Evolutionary conservation across 2,329 filamentous ascomycete genomes (phyloP).

Genomic region (Westerdykella ornata): DNA sequence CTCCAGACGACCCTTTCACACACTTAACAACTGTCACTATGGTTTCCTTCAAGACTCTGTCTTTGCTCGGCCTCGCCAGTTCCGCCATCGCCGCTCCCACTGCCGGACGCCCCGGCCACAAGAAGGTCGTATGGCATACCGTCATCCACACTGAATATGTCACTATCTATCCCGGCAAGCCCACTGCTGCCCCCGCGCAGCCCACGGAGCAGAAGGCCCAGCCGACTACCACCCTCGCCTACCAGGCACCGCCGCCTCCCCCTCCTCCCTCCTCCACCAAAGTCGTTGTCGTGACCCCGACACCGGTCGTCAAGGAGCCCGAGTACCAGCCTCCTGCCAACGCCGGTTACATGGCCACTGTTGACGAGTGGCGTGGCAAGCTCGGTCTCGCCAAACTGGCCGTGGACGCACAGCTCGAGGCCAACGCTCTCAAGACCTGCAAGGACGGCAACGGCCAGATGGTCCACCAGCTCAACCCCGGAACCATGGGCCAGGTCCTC

Average conservation of each 20-base stretch:
- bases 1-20: constrained; percentile 3
- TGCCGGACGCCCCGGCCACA: constrained; percentile 5
- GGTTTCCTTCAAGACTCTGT: constrained; percentile 20
- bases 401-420: constrained; percentile 17
- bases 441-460: constrained; percentile 23
- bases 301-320: not conserved
- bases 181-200: not conserved
- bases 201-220: not conserved
- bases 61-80: constrained; percentile 28
- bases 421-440: constrained; percentile 22
- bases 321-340: constrained; percentile 5
- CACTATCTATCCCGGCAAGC: constrained; percentile 5
- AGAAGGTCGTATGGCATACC: constrained; percentile 11
- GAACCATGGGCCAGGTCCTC: constrained; percentile 25
- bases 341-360: constrained; percentile 22
- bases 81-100: constrained; percentile 22
- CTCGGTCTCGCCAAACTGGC: constrained; percentile 18
- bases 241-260: constrained; percentile 3
- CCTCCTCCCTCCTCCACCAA: constrained; percentile 3
- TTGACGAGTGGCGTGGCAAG: constrained; percentile 25
- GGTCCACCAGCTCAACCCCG: constrained; percentile 29
- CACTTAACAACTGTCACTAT: constrained; percentile 17
- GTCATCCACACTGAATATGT: constrained; percentile 22
- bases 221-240: not conserved
- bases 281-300: not conserved